Conservation (phyloP, 192 early-diverging fungal species). For the Backusella mclennaniae region DNA sequence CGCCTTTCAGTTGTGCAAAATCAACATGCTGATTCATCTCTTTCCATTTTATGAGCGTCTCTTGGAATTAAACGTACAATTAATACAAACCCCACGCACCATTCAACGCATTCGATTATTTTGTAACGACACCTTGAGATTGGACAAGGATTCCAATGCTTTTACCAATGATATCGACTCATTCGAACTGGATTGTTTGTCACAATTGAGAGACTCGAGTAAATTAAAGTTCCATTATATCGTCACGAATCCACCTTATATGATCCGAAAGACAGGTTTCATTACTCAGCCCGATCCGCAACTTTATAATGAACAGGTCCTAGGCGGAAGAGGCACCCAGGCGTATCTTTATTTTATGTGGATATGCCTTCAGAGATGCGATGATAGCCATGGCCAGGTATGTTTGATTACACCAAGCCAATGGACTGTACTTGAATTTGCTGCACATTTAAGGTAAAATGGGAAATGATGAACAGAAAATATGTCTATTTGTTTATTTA, state of each 20-base stretch:
- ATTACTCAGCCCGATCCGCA: constrained; percentile 47
- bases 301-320: constrained; percentile 46
- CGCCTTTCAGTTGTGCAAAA: constrained; percentile 46
- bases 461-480: not conserved
- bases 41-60: constrained; percentile 46
- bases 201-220: constrained; percentile 36
- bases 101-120: constrained; percentile 46
- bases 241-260: constrained; percentile 62
- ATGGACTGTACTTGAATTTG: constrained; percentile 60
- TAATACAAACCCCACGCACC: not conserved
- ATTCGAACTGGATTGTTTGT: constrained; percentile 46
- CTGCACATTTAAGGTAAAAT: constrained; percentile 46
- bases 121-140: constrained; percentile 52
- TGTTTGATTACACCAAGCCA: constrained; percentile 63
- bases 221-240: constrained; percentile 52
- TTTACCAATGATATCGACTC: not conserved
- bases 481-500: no score
- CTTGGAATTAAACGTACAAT: not conserved
- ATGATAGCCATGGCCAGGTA: constrained; percentile 40
- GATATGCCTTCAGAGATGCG: constrained; percentile 51
- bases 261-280: constrained; percentile 58
- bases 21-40: constrained; percentile 49
- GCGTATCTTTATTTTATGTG: constrained; percentile 61
- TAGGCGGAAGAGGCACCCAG: constrained; percentile 51
- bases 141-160: constrained; percentile 23